Evolutionary conservation across 2,329 filamentous ascomycete genomes (phyloP).

Genomic region (Clonostachys sp.): DNA sequence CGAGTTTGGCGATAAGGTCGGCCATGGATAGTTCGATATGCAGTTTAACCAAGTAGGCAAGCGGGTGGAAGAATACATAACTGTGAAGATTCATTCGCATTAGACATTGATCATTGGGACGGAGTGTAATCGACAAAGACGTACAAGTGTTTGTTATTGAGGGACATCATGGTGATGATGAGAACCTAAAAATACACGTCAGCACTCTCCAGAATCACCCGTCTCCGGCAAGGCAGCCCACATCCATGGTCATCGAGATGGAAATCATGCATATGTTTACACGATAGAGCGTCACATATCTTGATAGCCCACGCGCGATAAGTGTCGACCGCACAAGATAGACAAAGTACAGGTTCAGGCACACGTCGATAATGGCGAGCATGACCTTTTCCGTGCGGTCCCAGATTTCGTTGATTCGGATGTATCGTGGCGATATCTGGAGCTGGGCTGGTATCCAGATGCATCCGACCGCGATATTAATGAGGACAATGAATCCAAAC

Average conservation of each 20-base stretch:
- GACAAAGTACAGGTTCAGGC: conserved; percentile 46
- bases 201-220: not conserved
- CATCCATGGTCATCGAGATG: conserved; percentile 15
- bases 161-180: conserved; percentile 17
- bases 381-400: conserved; percentile 47
- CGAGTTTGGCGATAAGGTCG: conserved; percentile 29
- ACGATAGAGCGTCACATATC: conserved; percentile 39
- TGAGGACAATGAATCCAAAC: conserved; percentile 33
- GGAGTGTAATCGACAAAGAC: not conserved
- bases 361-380: conserved; percentile 41
- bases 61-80: conserved; percentile 28
- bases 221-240: not conserved
- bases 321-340: conserved; percentile 35
- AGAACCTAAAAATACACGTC: conserved; percentile 3
- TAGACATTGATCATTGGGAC: not conserved
- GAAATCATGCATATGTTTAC: conserved; percentile 17
- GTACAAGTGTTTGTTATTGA: conserved; percentile 16
- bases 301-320: conserved; percentile 38
- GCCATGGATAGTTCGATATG: conserved; percentile 48
- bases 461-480: conserved; percentile 47
- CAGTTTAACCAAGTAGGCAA: conserved; percentile 42
- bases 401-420: conserved; percentile 43
- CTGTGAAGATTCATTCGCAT: not conserved
- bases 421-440: conserved; percentile 30
- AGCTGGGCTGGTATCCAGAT: conserved; percentile 51